phyloP scores from a whole-genome alignment of 1,139 yeast species.

The Hyphopichia khmerensis region DNA sequence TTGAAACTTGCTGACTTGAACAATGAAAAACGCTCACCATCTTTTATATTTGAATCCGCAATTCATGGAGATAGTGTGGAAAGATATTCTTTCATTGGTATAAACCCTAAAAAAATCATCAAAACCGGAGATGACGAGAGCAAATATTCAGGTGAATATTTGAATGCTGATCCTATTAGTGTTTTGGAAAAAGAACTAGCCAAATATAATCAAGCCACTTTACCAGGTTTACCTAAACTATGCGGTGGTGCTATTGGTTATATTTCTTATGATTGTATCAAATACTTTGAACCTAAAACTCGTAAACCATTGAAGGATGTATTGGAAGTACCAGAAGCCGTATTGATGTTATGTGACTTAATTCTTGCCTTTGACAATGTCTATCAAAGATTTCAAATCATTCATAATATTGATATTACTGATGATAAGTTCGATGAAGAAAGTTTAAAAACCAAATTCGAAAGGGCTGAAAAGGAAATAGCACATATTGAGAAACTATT shows the following conservation, averaged over 20 bases:
- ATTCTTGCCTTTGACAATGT: slow-evolving; percentile 93
- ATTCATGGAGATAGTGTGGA: slow-evolving; percentile 86
- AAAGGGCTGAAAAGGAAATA: slow-evolving; percentile 56
- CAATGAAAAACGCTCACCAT: slow-evolving; percentile 54
- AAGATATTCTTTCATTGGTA: slow-evolving; percentile 87
- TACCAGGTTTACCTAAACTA: slow-evolving; percentile 79
- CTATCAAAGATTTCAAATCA: slow-evolving; percentile 86
- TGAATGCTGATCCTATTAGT: slow-evolving; percentile 70
- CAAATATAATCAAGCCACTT: slow-evolving; percentile 62
- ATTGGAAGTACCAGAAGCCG: slow-evolving; percentile 83
- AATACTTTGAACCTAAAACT: slow-evolving; percentile 93
- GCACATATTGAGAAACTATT: slow-evolving; percentile 54
- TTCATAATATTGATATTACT: slow-evolving; percentile 65
- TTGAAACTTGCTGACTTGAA: slow-evolving; percentile 77
- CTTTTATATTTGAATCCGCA: slow-evolving; percentile 86
- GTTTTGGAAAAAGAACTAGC: slow-evolving; percentile 72
- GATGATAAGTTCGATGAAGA: slow-evolving; percentile 26
- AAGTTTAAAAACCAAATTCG: slow-evolving; percentile 50
- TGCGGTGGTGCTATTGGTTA: slow-evolving; percentile 98
- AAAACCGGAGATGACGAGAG: slow-evolving; percentile 62
- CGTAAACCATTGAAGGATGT: slow-evolving; percentile 73
- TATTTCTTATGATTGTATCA: slow-evolving; percentile 92
- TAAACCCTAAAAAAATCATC: slow-evolving; percentile 76
- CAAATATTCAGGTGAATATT: slow-evolving; percentile 30
- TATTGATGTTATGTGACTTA: slow-evolving; percentile 86